Evolutionary conservation across 2,329 filamentous ascomycete species (phyloP), one percentile per base, ranked within the genome.

Genomic region (Mycosphaerella sp.): DNA sequence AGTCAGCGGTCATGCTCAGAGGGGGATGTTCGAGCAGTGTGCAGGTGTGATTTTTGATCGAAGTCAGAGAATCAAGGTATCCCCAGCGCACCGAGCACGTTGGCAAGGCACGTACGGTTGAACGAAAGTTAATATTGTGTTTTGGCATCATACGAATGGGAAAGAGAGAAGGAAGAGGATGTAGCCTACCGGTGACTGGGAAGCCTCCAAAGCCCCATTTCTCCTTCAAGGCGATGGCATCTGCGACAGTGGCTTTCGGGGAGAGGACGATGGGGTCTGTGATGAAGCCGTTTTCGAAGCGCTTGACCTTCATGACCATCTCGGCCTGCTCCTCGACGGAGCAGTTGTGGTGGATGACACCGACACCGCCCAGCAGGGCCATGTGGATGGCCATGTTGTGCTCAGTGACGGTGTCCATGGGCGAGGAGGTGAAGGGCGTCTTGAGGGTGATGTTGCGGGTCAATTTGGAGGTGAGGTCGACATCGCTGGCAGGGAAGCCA

Each of bases 371-470:
- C 69, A 93, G 86, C 32, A 93, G 80, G 49, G 89, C 89, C 81
- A 95, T 95, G 77, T 96, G 89, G 67, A 98, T 97, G 62, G 93
- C 95, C 95, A 98, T 98, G 73, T 95, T 92, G 76, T 95, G 88
- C 78, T 98, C 93, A 42, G 95, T 98, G 71, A 98, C 93, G 8
- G 93, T 98, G 78, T 98, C 93, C 93, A 98, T 98, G 67, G 95
- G 93, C 39, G 93, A 97, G 45, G 93, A 98, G 62, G 97, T 83
- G 69, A 98, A 91, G 57, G 93, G 93, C 6, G 91, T 95, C 82
- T 96, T 98, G 71, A 98, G 80, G 36, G 88, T 84, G 74, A 98
- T 95, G 68, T 89, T 85, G 82, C 95, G 95, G 64, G 93, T 98
- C 67, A 98, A 81, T 55, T 89, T 89, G 36, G 92, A 89, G 66